Conservation (phyloP, 768 basidiomycete genomes). For the Tylopilus intermedius region DNA sequence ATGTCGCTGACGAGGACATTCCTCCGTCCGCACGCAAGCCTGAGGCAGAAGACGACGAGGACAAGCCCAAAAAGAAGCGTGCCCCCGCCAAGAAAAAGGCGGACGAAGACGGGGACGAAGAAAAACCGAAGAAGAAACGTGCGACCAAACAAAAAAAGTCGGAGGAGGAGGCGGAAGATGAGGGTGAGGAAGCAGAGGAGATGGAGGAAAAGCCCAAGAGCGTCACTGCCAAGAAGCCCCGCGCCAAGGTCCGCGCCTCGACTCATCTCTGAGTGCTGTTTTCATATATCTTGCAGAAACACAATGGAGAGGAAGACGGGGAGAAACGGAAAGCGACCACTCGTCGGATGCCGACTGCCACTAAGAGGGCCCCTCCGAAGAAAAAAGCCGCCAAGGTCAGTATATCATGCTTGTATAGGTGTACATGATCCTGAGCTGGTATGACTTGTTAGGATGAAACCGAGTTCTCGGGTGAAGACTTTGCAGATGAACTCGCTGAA, state of each 20-base stretch:
- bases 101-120: constrained; percentile 32
- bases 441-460: constrained; percentile 25
- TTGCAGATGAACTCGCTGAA: constrained; percentile 39
- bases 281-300: constrained; percentile 26
- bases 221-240: constrained; percentile 32
- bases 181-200: constrained; percentile 29
- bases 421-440: background rate
- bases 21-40: constrained; percentile 67
- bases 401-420: background rate
- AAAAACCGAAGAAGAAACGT: constrained; percentile 34
- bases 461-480: constrained; percentile 45
- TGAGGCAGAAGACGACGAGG: constrained; percentile 44
- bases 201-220: constrained; percentile 28
- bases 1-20: constrained; percentile 81
- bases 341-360: constrained; percentile 37
- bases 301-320: constrained; percentile 28
- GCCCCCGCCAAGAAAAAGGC: constrained; percentile 34
- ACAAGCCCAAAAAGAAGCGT: constrained; percentile 52
- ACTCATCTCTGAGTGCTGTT: constrained; percentile 3
- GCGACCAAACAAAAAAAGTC: constrained; percentile 29
- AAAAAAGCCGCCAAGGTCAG: constrained; percentile 39
- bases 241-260: constrained; percentile 31
- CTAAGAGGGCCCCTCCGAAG: constrained; percentile 47
- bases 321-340: constrained; percentile 48
- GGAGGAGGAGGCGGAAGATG: constrained; percentile 33